Base-by-base conservation (phyloP, 2,329 filamentous ascomycete genomes). In the Nemania sp. region DNA sequence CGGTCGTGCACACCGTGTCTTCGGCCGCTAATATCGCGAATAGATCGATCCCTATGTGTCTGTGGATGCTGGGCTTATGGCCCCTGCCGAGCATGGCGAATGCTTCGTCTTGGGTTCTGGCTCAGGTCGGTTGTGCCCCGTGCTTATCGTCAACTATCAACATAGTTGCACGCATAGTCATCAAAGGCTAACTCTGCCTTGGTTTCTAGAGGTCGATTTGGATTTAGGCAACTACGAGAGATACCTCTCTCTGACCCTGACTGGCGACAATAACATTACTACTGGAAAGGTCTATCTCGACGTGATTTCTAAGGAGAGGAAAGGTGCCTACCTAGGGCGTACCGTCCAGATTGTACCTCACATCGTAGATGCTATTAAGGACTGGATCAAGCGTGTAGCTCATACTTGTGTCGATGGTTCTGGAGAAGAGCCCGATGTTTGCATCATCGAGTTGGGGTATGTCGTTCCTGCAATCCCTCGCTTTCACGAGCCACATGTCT, bases 271-370 rank as follows among this genome's bases (percentile, higher is more conserved):
- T 78, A 97, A 97, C 74, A 96, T 99, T 73, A 99, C 94, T 3
- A 96, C 93, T 5, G 94, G 94, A 69, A 97, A 97, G 78, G 91
- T 97, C 64, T 97, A 97, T 75, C 81, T 90, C 68, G 84, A 89
- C 66, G 92, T 97, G 49, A 91, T 96, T 65, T 84, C 91, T 67
- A 84, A 83, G 56, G 81, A 84, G 68, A 75, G 81, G 22, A 73
- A 73, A 34, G 82, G 82, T 50, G 86, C 94, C 70, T 97, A 96
- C 66, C 82, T 97, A 11, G 93, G 93, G 61, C 86, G 88, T 72
- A 91, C 92, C 15, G 88, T 95, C 14, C 91, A 97, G 73, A 88
- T 95, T 6, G 91, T 97, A 5, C 93, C 93, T 2, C 93, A 97
- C 72, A 81, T 97, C 63, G 96, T 91, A 50, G 86, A 95, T 68